Base-by-base conservation (phyloP, 192 early-diverging fungal genomes). In the Backusella tuberculispora region DNA sequence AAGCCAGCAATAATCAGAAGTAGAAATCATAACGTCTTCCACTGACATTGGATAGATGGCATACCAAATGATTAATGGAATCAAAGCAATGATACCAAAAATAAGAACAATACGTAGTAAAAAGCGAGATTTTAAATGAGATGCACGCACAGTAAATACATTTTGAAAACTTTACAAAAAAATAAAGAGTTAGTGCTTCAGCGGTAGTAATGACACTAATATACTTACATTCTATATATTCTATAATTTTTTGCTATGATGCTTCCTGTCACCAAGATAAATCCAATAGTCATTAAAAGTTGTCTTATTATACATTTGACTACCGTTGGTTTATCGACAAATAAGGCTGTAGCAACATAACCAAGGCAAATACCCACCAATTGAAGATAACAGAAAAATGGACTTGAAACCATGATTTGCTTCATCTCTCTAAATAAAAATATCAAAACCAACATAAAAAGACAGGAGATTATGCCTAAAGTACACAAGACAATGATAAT, bases 241-340 rank as follows among this genome's bases (percentile, higher is more conserved):
- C 81, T 84, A 75, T 83, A 86, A 69, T 86, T 86, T 60, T 86
- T 86, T 14, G 85, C 85, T 15, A 86, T 80, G 37, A 86, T 86
- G 42, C 83, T 86, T 42, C 80, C 80, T 15, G 82, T 83, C 4
- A 84, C 83, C 6, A 86, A 69, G 6, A 82, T 44, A 44, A 84
- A 84, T 2, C 78, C 85, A 14, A 83, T 38, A 14, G 80, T 76
- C n/a, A 86, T 26, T 2, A 73, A 66, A 6, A 86, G 53, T 5
- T 83, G 80, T 38, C 82, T 29, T 0, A 63, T 68, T 19, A 83
- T 75, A 43, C 85, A 86, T 12, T 65, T 60, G 19, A 66, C 44
- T 1, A 43, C 19, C 1, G 56, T 74, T 2, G 81, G 81, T 6
- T 78, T 76, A 21, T 81, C 72, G 0, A 86, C 17, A 17, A 64